Evolutionary conservation across 2,329 filamentous ascomycete genomes (phyloP), one percentile per base, ranked within the genome.

Genomic region (Cladophialophora exuberans): DNA sequence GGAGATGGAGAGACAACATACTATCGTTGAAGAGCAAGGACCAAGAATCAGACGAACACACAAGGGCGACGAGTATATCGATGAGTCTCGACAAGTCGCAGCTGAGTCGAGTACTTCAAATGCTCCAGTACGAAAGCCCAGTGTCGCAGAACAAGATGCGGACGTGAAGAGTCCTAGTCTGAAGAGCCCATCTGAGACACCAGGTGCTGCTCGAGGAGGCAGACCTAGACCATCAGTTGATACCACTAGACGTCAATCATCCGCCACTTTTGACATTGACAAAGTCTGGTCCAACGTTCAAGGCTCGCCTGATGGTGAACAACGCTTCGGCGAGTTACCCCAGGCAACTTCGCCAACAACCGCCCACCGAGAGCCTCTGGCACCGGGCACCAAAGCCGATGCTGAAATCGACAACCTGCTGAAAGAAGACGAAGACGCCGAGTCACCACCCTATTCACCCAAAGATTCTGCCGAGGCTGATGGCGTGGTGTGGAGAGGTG

Each of bases 11-110:
- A 73, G 75, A 35, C 80, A 83, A 57, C 89, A 93, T 41, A 92
- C 94, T 42, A 81, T 96, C 28, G 85, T 93, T 56, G 59, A 63
- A 41, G 84, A 88, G 15, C 81, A 83, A 44, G 90, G 83, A 1
- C 88, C 92, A 3, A 85, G 91, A 2, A 86, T 97, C 53, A 83
- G 91, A 65, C 85, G 89, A 63, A 97, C 93, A 2, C 93, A 97
- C 76, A 97, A 97, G 72, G 94, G 94, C 10, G 92, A 97, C 55
- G 94, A 97, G 69, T 72, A 96, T 13, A 81, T 97, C 13, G 91
- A 93, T 59, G 85, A 88, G 41, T 90, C 95, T 28, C 79, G 73
- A 45, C 72, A 79, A 58, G 73, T 73, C 35, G 67, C 73, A 28
- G 71, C 72, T 23, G 78, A 80, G 57, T 75, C 76, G 5, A 71